Evolutionary conservation across 163 green algal genomes (phyloP), one percentile per base, ranked within the genome.

Genomic region (Scenedesmus sp.): DNA sequence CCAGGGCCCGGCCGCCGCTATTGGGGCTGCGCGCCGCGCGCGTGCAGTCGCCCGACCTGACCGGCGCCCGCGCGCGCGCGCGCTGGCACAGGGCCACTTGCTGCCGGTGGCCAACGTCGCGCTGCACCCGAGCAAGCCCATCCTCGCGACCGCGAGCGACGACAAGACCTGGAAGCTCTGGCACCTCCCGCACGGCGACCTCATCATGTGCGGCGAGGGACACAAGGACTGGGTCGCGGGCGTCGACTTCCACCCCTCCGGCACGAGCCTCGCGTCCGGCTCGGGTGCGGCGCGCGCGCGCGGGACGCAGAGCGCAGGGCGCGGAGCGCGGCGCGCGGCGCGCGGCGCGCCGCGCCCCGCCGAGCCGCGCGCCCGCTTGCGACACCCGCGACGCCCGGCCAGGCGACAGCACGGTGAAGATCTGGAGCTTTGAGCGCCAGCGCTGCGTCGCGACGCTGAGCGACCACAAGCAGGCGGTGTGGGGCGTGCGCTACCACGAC

Each of bases 131-230:
- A 92, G 63, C 62, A 95, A 96, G 84, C 90, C 92, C 56, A 90
- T 97, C 72, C 76, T 94, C 39, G 91, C 91, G 18, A 96, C 93
- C 1, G 91, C 87, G 18, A 91, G 80, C 22, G 93, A 97, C 77
- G 93, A 97, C 85, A 88, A 89, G 81, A 94, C 90, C 15, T 97
- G 93, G 93, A 94, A 95, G 88, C 92, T 97, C 87, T 97, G 92
- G 92, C 88, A 92, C 60, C 77, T 97, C 83, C 89, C 91, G 0
- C 54, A 62, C 51, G 91, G 92, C 0, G 90, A 96, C 71, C 86
- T 97, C 60, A 95, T 97, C 79, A 96, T 97, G 93, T 89, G 82
- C 51, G 93, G 93, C 11, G 91, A 96, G 81, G 92, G 92, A 6
- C 93, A 97, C 88, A 93, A 89, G 81, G 92, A 95, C 84, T 97